These are phyloP conservation scores for Ophiostoma triangulosporum DNA, from an alignment of 2,329 filamentous ascomycete species.

Conservation along the genomic window DNA sequence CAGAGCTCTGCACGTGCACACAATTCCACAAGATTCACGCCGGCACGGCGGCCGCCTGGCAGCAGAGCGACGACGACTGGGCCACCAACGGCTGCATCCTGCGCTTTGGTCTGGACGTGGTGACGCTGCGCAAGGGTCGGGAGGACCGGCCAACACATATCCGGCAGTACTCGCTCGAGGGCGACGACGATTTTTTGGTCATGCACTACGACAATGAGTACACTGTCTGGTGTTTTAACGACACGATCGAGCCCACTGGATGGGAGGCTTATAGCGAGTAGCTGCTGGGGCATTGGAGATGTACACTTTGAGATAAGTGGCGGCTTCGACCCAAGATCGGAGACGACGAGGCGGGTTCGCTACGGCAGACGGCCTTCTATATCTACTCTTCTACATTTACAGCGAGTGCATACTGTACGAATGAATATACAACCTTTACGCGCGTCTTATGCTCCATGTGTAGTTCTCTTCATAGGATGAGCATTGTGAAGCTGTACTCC, in stretches of 20 bases:
- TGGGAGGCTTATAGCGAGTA: not conserved
- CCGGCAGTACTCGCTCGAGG: conserved; percentile 6
- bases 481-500: too few species aligned
- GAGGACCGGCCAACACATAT: conserved; percentile 5
- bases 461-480: too few species aligned
- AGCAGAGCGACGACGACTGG: conserved; percentile 12
- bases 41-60: conserved; percentile 4
- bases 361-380: too few species aligned
- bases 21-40: conserved; percentile 6
- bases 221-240: conserved; percentile 13
- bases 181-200: conserved; percentile 15
- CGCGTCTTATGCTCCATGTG: too few species aligned
- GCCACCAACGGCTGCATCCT: conserved; percentile 5
- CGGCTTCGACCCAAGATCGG: too few species aligned
- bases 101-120: conserved; percentile 14
- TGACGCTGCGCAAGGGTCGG: not conserved
- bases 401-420: too few species aligned
- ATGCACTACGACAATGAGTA: conserved; percentile 8
- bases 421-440: too few species aligned
- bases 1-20: not conserved
- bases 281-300: too few species aligned
- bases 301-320: too few species aligned
- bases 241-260: not conserved
- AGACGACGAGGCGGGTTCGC: too few species aligned
- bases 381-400: too few species aligned